Conservation (phyloP, 2,329 filamentous ascomycete species). For the Aspergillus pseudonomiae region DNA sequence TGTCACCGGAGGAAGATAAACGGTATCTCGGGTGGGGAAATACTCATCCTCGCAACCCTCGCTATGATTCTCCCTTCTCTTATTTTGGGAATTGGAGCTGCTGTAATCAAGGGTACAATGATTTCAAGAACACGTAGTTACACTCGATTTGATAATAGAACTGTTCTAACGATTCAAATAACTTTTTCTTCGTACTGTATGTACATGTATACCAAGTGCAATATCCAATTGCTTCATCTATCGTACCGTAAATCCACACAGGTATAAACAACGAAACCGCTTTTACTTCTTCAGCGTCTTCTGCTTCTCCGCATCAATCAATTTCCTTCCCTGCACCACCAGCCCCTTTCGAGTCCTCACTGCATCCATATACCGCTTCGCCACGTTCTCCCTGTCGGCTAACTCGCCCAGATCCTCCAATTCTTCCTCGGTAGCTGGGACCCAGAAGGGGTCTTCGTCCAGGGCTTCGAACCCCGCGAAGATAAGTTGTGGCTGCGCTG, state of each 20-base stretch:
- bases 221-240: background rate
- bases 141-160: background rate
- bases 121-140: background rate
- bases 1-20: constrained; percentile 48
- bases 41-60: constrained; percentile 34
- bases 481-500: constrained; percentile 87
- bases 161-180: background rate
- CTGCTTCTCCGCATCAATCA: constrained; percentile 91
- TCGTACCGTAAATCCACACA: constrained; percentile 1
- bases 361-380: constrained; percentile 91
- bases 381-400: constrained; percentile 92
- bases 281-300: constrained; percentile 66
- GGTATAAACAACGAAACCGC: constrained; percentile 7
- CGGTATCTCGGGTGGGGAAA: constrained; percentile 25
- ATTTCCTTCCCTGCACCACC: constrained; percentile 73
- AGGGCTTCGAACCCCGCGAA: constrained; percentile 92
- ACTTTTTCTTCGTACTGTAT: background rate
- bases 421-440: constrained; percentile 93
- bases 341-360: constrained; percentile 87
- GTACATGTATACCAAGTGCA: constrained; percentile 1
- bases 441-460: constrained; percentile 97
- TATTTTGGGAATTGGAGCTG: constrained; percentile 17
- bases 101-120: constrained; percentile 29
- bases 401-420: constrained; percentile 93
- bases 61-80: constrained; percentile 24